These are phyloP conservation scores for Apophysomyces elegans DNA, from an alignment of 371 early-diverging fungal species.

Conservation along the genomic window DNA sequence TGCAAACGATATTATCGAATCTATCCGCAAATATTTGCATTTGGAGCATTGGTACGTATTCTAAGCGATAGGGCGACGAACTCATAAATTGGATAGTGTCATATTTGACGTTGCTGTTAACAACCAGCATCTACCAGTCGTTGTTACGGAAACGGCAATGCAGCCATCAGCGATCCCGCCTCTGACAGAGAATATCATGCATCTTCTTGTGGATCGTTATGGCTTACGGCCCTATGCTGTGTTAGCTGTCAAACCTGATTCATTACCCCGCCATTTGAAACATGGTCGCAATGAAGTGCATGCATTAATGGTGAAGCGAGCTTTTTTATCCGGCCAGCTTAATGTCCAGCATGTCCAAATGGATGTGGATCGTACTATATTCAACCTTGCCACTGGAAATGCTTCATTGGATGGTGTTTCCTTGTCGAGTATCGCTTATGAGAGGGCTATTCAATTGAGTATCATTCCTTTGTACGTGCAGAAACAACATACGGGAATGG, in stretches of 20 bases:
- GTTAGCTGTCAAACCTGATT: constrained; percentile 54
- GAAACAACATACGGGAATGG: constrained; percentile 73
- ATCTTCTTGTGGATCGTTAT: constrained; percentile 57
- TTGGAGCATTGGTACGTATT: constrained; percentile 59
- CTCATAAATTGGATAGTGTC: constrained; percentile 39
- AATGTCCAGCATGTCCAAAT: constrained; percentile 44
- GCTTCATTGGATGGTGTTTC: constrained; percentile 44
- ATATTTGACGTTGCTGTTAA: constrained; percentile 66
- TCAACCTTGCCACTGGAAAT: constrained; percentile 50
- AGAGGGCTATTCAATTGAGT: constrained; percentile 25
- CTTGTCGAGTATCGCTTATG: constrained; percentile 28
- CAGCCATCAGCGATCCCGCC: constrained; percentile 41
- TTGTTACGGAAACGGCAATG: constrained; percentile 64
- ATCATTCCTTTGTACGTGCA: constrained; percentile 43
- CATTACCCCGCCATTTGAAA: constrained; percentile 67
- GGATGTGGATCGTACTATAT: constrained; percentile 53
- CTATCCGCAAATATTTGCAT: constrained; percentile 47
- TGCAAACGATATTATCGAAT: constrained; percentile 53
- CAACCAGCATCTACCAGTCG: constrained; percentile 66
- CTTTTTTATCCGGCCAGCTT: constrained; percentile 64
- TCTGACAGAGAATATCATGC: constrained; percentile 60
- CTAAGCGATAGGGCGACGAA: background rate
- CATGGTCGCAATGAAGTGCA: constrained; percentile 68
- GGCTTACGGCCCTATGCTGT: constrained; percentile 63
- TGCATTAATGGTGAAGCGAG: constrained; percentile 59